Evolutionary conservation across 1,284 basidiomycete genomes (phyloP).

Genomic region (Volvariella surrecta): DNA sequence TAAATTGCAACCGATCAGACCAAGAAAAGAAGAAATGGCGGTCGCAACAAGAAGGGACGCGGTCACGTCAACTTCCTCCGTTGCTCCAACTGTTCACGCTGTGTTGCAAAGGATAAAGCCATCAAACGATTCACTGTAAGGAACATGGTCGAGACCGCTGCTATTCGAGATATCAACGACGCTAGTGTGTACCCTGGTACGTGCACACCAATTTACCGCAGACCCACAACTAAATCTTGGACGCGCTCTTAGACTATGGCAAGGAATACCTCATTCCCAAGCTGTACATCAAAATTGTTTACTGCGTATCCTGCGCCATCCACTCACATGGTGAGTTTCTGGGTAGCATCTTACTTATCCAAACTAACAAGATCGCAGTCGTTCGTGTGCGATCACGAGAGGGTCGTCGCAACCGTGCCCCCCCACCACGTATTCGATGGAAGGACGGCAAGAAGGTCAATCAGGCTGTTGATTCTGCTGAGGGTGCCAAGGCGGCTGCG

Average conservation of each 20-base stretch:
- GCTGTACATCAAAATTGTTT: slow-evolving; percentile 98
- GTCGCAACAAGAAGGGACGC: slow-evolving; percentile 97
- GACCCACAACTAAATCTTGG: too few species aligned
- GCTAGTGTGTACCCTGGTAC: slow-evolving; percentile 89
- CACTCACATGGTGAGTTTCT: slow-evolving; percentile 84
- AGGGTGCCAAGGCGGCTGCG: slow-evolving; percentile 46
- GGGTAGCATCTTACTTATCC: background rate
- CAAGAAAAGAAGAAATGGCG: slow-evolving; percentile 98
- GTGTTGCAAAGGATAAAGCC: slow-evolving; percentile 96
- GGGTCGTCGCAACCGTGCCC: slow-evolving; percentile 91
- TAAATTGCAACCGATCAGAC: slow-evolving; percentile 46
- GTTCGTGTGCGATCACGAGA: slow-evolving; percentile 93
- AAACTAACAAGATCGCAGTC: slow-evolving; percentile 38
- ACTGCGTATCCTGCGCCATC: slow-evolving; percentile 99
- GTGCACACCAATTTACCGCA: too few species aligned
- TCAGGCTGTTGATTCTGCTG: slow-evolving; percentile 70
- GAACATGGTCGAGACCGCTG: slow-evolving; percentile 99
- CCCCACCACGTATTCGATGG: slow-evolving; percentile 94
- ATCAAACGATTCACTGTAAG: slow-evolving; percentile 99
- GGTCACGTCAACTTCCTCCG: slow-evolving; percentile 93
- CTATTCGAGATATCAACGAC: slow-evolving; percentile 95
- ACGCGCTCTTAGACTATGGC: too few species aligned
- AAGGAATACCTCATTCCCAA: slow-evolving; percentile 98
- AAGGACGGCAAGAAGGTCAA: slow-evolving; percentile 98
- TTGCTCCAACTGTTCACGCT: slow-evolving; percentile 98